phyloP scores from a whole-genome alignment of 768 basidiomycete species.

The Cantharellus anzutake region DNA sequence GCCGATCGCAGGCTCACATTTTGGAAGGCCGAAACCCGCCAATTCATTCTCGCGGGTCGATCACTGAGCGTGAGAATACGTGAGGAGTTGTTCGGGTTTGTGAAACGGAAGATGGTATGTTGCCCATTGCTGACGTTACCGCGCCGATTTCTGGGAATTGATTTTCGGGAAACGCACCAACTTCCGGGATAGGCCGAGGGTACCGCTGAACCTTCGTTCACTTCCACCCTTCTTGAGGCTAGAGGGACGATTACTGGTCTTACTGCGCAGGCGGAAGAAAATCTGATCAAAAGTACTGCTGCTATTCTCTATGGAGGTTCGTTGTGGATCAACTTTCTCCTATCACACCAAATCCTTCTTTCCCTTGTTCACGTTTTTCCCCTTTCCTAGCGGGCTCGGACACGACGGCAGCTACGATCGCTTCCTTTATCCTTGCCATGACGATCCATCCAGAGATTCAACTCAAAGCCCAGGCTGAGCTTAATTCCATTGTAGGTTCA shows the following conservation, averaged over 20 bases:
- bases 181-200: not conserved
- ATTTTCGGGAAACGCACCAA: not conserved
- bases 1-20: not conserved
- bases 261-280: not conserved
- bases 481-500: conserved; percentile 12
- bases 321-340: not conserved
- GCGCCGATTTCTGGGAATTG: not conserved
- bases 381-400: not conserved
- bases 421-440: conserved; percentile 7
- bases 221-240: not conserved
- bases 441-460: conserved; percentile 12
- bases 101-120: not conserved
- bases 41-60: not conserved
- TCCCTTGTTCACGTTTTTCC: not conserved
- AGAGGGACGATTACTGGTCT: not conserved
- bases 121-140: not conserved
- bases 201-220: not conserved
- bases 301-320: not conserved
- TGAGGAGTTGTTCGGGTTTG: not conserved
- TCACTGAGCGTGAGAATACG: not conserved
- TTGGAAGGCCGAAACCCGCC: not conserved
- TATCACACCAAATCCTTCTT: not conserved
- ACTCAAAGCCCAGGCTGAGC: conserved; percentile 13
- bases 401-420: conserved; percentile 2
- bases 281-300: not conserved